Base-by-base conservation (phyloP, 179 eudicot genomes). In the Patellifolia procumbens region DNA sequence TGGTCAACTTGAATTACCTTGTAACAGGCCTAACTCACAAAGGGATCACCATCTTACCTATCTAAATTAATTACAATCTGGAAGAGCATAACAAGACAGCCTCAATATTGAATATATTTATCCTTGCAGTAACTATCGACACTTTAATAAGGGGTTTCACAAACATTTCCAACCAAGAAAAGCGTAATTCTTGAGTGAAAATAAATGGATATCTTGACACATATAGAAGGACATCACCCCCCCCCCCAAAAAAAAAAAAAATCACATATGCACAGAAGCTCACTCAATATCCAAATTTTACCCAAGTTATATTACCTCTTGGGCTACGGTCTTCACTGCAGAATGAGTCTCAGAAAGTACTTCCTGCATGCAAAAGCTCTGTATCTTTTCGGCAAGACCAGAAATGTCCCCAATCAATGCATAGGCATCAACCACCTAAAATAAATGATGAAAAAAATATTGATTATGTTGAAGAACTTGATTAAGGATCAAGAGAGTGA, bases 341-440 rank as follows among this genome's bases (percentile, higher is more conserved):
- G 91, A 84, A 70, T 93, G 97, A 49, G 97, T 89, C 86, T 93
- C 95, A 56, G 95, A 88, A 61, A 95, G 94, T 76, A 93, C 97
- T 85, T 95, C 99, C 89, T 95, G 99, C 97, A 95, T 93, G 78
- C 91, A 93, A 86, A 89, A 93, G 88, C 99, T 95, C 81, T 93
- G 99, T 59, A 95, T 85, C 88, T 95, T 95, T 77, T 95, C 97
- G 71, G 97, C 92, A 75, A 95, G 95, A 84, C 97, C 97, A 79
- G 97, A 81, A 65, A 93, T 92, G 83, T 95, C 97, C 53, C 97
- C 99, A 82, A 95, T 89, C 66, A 95, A 79, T 49, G 97, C 97
- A 89, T 95, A 95, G 49, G 99, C 97, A 87, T 95, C 99, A 70
- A 93, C 86, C 68, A 95, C 97, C 99, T 95, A 87, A 62, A 82